Evolutionary conservation across 2,329 filamentous ascomycete species (phyloP).

Genomic region (Colletotrichum acutatum): DNA sequence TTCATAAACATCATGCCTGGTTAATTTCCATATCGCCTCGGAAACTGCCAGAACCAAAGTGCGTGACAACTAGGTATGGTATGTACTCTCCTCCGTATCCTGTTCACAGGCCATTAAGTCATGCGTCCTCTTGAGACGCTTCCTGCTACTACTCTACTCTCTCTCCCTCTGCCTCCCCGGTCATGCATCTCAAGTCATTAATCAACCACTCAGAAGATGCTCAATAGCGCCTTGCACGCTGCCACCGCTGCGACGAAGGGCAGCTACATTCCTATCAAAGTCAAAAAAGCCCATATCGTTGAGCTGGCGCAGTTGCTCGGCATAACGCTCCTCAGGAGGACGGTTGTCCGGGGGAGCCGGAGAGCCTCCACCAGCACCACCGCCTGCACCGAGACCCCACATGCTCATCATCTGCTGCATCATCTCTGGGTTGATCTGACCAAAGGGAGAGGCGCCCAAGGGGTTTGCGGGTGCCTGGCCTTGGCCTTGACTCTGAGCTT

Average conservation of each 20-base stretch:
- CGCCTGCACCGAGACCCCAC: constrained; percentile 53
- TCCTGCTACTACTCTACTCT: background rate
- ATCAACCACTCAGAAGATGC: constrained; percentile 65
- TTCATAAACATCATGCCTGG: constrained; percentile 33
- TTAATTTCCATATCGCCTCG: constrained; percentile 24
- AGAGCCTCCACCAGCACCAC: constrained; percentile 46
- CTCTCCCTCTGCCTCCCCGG: background rate
- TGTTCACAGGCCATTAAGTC: constrained; percentile 25
- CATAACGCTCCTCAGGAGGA: constrained; percentile 93
- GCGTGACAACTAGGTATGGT: constrained; percentile 26
- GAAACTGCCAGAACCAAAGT: constrained; percentile 29
- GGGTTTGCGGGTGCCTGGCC: constrained; percentile 47
- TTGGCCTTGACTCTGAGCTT: constrained; percentile 42
- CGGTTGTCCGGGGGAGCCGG: constrained; percentile 79
- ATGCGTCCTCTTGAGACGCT: background rate
- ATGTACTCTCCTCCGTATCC: constrained; percentile 24
- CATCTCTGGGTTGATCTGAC: constrained; percentile 60
- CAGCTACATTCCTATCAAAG: constrained; percentile 92
- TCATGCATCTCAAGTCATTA: constrained; percentile 12
- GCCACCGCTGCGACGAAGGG: constrained; percentile 87
- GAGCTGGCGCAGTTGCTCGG: constrained; percentile 87
- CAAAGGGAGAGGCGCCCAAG: constrained; percentile 55
- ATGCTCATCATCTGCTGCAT: constrained; percentile 66
- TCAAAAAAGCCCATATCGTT: constrained; percentile 99
- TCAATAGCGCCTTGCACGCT: constrained; percentile 94